Percentiles rank a stretch among this genome's conserved stretches.
Conservation (phyloP, 1,284 basidiomycete species). For the Cutaneotrichosporon daszewskae region DNA sequence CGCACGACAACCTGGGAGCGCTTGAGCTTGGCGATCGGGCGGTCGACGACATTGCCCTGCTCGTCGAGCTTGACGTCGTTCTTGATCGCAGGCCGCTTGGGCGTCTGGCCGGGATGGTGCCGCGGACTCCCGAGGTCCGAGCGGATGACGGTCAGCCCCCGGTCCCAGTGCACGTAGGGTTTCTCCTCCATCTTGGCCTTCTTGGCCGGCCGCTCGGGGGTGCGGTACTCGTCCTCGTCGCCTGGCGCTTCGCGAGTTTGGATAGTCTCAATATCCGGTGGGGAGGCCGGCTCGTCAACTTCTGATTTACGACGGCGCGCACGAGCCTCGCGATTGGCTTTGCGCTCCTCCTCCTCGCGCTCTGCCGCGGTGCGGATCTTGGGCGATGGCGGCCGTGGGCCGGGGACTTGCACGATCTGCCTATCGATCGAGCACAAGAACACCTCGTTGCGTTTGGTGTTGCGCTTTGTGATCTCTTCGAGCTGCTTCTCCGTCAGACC, state of each 20-base stretch:
- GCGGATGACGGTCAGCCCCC: slow-evolving; percentile 52
- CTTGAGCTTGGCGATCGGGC: slow-evolving; percentile 59
- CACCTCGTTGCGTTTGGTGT: slow-evolving; percentile 43
- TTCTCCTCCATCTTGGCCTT: slow-evolving; percentile 38
- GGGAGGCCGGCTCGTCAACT: slow-evolving; percentile 15
- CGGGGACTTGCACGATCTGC: slow-evolving; percentile 60
- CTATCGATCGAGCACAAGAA: slow-evolving; percentile 45
- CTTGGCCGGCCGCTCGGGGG: slow-evolving; percentile 50
- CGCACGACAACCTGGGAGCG: slow-evolving; percentile 66
- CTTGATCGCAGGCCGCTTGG: slow-evolving; percentile 6
- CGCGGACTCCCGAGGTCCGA: slow-evolving; percentile 3
- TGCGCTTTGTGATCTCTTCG: slow-evolving; percentile 32
- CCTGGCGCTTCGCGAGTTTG: slow-evolving; percentile 34
- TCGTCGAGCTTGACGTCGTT: slow-evolving; percentile 59
- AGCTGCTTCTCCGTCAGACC: slow-evolving; percentile 42
- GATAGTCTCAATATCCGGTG: not conserved
- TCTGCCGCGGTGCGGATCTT: slow-evolving; percentile 67
- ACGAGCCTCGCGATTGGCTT: slow-evolving; percentile 57
- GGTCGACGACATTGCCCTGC: slow-evolving; percentile 64
- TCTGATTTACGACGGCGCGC: slow-evolving; percentile 57
- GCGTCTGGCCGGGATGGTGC: slow-evolving; percentile 18
- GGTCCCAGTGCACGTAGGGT: slow-evolving; percentile 66
- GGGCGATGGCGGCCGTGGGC: slow-evolving; percentile 69
- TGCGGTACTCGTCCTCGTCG: slow-evolving; percentile 74
- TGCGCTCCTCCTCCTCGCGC: slow-evolving; percentile 63